Conservation (phyloP, 2,329 filamentous ascomycete genomes). For the Chaetothyriales sp. region DNA sequence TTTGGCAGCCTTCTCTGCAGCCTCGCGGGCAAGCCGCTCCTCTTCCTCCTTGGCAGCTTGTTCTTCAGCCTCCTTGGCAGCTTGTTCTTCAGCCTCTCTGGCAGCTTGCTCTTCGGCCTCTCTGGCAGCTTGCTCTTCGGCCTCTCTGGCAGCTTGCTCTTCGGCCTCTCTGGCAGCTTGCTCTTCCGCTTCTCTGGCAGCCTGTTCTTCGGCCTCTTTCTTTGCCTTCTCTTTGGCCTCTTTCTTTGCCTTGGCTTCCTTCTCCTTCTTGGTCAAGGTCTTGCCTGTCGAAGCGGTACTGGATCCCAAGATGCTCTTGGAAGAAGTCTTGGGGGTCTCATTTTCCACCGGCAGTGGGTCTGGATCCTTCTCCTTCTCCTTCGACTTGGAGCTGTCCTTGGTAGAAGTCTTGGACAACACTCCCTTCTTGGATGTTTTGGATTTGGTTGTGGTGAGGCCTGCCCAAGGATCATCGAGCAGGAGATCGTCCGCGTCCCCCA, state of each 20-base stretch:
- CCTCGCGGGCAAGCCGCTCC: slow-evolving; percentile 19
- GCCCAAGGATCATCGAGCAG: slow-evolving; percentile 27
- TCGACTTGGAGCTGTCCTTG: slow-evolving; percentile 20
- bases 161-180: slow-evolving; percentile 15
- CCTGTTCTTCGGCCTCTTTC: slow-evolving; percentile 28
- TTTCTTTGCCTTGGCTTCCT: slow-evolving; percentile 29
- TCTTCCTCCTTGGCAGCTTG: slow-evolving; percentile 18
- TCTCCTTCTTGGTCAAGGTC: slow-evolving; percentile 30
- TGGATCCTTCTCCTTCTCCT: slow-evolving; percentile 13
- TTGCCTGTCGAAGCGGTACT: slow-evolving; percentile 26
- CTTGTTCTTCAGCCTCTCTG: slow-evolving; percentile 22
- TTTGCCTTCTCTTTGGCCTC: slow-evolving; percentile 21
- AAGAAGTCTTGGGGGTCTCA: slow-evolving; percentile 24
- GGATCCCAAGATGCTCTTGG: slow-evolving; percentile 31
- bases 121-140: slow-evolving; percentile 18
- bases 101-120: slow-evolving; percentile 19
- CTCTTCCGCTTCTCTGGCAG: slow-evolving; percentile 21
- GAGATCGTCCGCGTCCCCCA: slow-evolving; percentile 17
- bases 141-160: slow-evolving; percentile 21
- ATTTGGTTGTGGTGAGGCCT: slow-evolving; percentile 23
- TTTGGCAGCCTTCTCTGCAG: slow-evolving; percentile 22
- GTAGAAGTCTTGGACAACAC: slow-evolving; percentile 17
- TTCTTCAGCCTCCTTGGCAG: slow-evolving; percentile 21
- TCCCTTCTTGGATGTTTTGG: slow-evolving; percentile 28
- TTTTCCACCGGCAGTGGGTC: slow-evolving; percentile 20